Base-by-base conservation (phyloP, 352 stramenopile genomes). In the Pythium insidiosum region DNA sequence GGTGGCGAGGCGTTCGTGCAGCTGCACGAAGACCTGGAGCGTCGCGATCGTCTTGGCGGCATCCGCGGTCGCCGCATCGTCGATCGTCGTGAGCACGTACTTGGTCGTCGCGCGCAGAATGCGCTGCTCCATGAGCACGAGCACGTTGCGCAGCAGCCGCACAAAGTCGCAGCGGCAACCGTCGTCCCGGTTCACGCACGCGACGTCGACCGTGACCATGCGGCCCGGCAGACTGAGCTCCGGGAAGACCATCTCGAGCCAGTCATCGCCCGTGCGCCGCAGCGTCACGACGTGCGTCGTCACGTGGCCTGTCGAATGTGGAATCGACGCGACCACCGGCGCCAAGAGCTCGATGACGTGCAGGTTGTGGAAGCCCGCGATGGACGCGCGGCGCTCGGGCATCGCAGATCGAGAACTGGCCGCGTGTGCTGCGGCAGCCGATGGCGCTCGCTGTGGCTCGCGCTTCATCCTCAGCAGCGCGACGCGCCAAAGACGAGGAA, bases 101-200 rank as follows among this genome's bases (percentile, higher is more conserved):
- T 58, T 70, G 34, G 53, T 49, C 11, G 66, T 45, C 23, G 84
- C 37, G 0, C 22, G 41, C 11, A 88, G 16, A 22, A 85, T 20
- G 2, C 45, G 38, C 18, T 43, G 48, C 54, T 82, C 65, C 1
- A 38, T 57, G 4, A 84, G 54, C 55, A 72, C 57, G n/a, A 84
- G n/a, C 15, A 82, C 20, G 9, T 39, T 51, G 16, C 40, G 51
- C 20, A 88, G 26, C 37, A 88, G 61, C 25, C 61, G 66, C 38
- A 64, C 58, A 46, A 69, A 84, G 44, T 63, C 47, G 53, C 74
- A 87, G 23, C 33, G 44, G 18, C 52, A 72, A 23, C 71, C 73
- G 30, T 43, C 57, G 19, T 50, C 30, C n/a, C 46, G 53, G 34
- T 77, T 74, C 9, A 78, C 56, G 37, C 74, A 87, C 44, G 48